Conservation (phyloP, 768 basidiomycete species). For the Collybia sp. region DNA sequence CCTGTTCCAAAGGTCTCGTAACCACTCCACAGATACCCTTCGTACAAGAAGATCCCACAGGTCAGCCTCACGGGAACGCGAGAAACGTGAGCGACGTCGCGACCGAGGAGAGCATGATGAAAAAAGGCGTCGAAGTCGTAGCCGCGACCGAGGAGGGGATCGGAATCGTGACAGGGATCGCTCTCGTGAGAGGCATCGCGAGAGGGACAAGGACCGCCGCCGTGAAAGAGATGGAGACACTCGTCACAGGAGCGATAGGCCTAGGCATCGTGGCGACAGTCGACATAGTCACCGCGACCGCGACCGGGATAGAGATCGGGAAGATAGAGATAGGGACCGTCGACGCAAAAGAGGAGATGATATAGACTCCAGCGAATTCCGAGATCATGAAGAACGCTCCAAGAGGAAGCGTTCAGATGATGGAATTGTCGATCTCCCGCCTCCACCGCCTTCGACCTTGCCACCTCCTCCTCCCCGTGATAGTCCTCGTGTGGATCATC, state of each 20-base stretch:
- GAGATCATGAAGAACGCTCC: constrained; percentile 48
- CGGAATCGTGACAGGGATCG: constrained; percentile 53
- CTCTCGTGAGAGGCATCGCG: constrained; percentile 46
- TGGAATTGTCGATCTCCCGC: constrained; percentile 29
- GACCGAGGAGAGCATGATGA: constrained; percentile 54
- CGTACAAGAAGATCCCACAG: constrained; percentile 69
- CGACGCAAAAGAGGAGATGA: constrained; percentile 70
- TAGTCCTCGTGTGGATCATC: constrained; percentile 50
- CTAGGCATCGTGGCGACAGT: constrained; percentile 47
- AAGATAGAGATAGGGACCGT: constrained; percentile 46
- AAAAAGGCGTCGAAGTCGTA: constrained; percentile 57
- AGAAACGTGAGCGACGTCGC: constrained; percentile 51
- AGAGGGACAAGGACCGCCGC: constrained; percentile 44
- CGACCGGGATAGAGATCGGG: constrained; percentile 42
- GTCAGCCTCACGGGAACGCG: constrained; percentile 62
- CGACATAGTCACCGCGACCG: constrained; percentile 53
- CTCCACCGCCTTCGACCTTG: constrained; percentile 26
- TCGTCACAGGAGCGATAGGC: constrained; percentile 43
- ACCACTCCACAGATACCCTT: constrained; percentile 74
- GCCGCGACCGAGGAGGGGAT: constrained; percentile 55
- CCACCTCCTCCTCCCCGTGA: constrained; percentile 40
- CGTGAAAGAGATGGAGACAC: constrained; percentile 48
- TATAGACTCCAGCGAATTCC: constrained; percentile 34
- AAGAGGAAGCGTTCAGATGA: constrained; percentile 68
- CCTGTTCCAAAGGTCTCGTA: constrained; percentile 47